phyloP scores from a whole-genome alignment of 2,329 filamentous ascomycete species.

The Exophiala xenobiotica region DNA sequence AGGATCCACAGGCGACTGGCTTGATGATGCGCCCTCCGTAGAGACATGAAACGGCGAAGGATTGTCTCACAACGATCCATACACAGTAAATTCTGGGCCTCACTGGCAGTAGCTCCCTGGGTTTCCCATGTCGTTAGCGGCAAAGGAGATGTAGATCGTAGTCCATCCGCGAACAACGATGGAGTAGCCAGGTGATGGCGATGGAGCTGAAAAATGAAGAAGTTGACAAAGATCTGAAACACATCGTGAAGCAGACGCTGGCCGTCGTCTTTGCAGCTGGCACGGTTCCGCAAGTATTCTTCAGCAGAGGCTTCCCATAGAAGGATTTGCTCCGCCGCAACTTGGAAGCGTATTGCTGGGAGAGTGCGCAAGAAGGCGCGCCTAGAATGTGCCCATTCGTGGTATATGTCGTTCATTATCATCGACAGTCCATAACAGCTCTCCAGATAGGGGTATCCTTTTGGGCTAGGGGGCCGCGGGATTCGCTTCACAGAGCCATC shows the following conservation, averaged over 20 bases:
- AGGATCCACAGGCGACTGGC: conserved; percentile 12
- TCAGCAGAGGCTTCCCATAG: conserved; percentile 11
- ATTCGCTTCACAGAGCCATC: conserved; percentile 11
- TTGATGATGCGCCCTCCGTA: conserved; percentile 5
- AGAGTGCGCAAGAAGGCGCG: neutral
- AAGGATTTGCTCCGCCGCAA: conserved; percentile 11
- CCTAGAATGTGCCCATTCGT: conserved; percentile 11
- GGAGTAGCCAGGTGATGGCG: conserved; percentile 6
- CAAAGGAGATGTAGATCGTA: neutral
- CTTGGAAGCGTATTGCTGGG: conserved; percentile 11
- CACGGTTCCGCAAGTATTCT: conserved; percentile 11
- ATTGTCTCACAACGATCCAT: conserved; percentile 11
- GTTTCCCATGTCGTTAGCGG: neutral
- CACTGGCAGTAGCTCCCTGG: neutral
- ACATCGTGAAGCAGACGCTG: conserved; percentile 12
- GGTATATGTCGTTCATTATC: conserved; percentile 14
- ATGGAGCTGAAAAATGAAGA: conserved; percentile 15
- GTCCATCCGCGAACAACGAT: conserved; percentile 1
- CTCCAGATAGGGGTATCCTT: conserved; percentile 8
- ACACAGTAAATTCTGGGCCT: conserved; percentile 2
- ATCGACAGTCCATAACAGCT: conserved; percentile 11
- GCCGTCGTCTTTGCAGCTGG: conserved; percentile 5
- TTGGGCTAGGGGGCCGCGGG: neutral
- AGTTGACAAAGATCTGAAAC: conserved; percentile 16
- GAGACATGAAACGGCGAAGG: conserved; percentile 5